These are phyloP conservation scores for Protomyces gravidus DNA, from an alignment of 1,139 yeast genomes.

Conservation along the genomic window DNA sequence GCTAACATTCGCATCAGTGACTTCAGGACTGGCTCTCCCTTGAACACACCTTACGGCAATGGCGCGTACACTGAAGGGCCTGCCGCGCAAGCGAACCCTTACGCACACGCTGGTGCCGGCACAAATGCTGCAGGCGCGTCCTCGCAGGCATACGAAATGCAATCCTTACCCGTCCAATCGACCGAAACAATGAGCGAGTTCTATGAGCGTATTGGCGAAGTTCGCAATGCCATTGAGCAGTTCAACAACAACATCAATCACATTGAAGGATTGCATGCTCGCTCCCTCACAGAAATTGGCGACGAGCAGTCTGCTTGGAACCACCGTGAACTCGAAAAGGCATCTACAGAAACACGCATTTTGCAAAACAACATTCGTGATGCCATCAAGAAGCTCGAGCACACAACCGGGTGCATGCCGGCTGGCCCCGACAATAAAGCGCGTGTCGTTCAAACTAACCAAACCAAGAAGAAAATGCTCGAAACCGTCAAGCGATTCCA, in stretches of 20 bases:
- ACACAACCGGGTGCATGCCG: conserved; percentile 50
- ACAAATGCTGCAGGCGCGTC: background rate
- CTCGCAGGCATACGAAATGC: conserved; percentile 20
- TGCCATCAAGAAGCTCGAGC: conserved; percentile 72
- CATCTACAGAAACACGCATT: conserved; percentile 73
- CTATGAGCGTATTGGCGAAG: conserved; percentile 59
- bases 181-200: conserved; percentile 23
- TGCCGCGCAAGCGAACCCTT: conserved; percentile 2
- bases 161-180: conserved; percentile 4
- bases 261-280: conserved; percentile 75
- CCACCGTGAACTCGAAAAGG: conserved; percentile 70
- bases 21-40: background rate
- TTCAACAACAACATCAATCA: conserved; percentile 73
- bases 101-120: conserved; percentile 11
- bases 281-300: conserved; percentile 71
- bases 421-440: conserved; percentile 54
- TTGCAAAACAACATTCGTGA: conserved; percentile 70
- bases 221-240: conserved; percentile 74
- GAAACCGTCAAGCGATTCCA: conserved; percentile 81
- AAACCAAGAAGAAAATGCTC: conserved; percentile 78
- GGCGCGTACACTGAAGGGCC: background rate
- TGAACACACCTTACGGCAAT: background rate
- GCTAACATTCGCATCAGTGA: background rate
- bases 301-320: conserved; percentile 70
- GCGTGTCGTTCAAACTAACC: conserved; percentile 85